phyloP scores from a whole-genome alignment of 2,329 filamentous ascomycete genomes.

The Neofusicoccum sp. region DNA sequence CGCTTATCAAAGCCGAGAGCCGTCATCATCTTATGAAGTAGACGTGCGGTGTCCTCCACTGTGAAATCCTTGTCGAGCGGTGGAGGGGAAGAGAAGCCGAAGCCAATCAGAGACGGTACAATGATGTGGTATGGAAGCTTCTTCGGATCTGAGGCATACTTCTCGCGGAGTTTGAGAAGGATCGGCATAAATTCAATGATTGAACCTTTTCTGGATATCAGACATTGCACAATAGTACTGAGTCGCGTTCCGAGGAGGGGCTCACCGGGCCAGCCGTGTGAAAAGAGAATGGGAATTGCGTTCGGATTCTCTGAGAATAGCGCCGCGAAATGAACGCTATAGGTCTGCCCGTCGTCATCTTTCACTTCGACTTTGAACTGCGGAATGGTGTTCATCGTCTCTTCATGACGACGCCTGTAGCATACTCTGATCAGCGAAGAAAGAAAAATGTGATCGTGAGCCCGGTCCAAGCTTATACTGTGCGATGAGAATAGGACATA shows the following conservation, averaged over 20 bases:
- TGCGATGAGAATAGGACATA: conserved; percentile 19
- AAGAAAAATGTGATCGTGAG: too few species aligned
- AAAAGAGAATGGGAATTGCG: conserved; percentile 51
- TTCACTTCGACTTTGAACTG: conserved; percentile 48
- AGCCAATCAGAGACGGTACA: conserved; percentile 56
- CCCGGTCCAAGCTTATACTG: too few species aligned
- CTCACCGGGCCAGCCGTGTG: conserved; percentile 52
- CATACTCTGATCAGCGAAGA: background rate
- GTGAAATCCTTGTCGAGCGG: conserved; percentile 47
- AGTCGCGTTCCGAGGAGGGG: conserved; percentile 34
- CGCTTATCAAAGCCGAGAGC: conserved; percentile 50
- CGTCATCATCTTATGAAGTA: conserved; percentile 54
- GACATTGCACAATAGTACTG: background rate
- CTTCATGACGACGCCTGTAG: conserved; percentile 40
- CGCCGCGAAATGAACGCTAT: conserved; percentile 54
- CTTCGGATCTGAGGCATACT: conserved; percentile 45
- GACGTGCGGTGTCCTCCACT: conserved; percentile 39
- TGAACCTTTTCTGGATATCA: conserved; percentile 43
- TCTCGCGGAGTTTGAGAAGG: conserved; percentile 45
- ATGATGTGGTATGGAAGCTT: conserved; percentile 58
- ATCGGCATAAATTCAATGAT: conserved; percentile 51
- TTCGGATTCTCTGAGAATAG: conserved; percentile 53
- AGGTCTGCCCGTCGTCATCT: conserved; percentile 36
- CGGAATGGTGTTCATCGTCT: conserved; percentile 49
- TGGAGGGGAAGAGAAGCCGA: conserved; percentile 50